Evolutionary conservation across 192 early-diverging fungal genomes (phyloP).

Genomic region (Coemansia sp.): DNA sequence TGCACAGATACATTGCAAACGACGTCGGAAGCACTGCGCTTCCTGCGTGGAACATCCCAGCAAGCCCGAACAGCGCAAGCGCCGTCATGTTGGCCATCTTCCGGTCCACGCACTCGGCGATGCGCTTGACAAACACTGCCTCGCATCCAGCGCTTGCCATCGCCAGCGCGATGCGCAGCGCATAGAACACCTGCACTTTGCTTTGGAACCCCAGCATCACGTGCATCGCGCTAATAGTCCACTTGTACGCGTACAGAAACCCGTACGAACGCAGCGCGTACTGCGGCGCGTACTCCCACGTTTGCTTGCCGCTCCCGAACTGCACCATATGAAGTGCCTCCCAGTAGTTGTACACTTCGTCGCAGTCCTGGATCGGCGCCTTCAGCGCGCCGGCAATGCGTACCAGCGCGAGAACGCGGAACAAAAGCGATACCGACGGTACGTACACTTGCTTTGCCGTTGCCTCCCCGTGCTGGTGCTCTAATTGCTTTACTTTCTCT

Average conservation of each 20-base stretch:
- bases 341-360: constrained; percentile 94
- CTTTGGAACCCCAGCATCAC: constrained; percentile 35
- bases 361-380: constrained; percentile 54
- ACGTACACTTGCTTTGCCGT: constrained; percentile 10
- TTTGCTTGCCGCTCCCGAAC: constrained; percentile 84
- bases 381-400: constrained; percentile 33
- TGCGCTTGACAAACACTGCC: constrained; percentile 66
- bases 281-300: constrained; percentile 96
- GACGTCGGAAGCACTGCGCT: constrained; percentile 86
- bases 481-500: not conserved
- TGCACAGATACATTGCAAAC: constrained; percentile 88
- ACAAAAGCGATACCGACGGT: constrained; percentile 23
- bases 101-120: constrained; percentile 64
- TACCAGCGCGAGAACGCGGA: constrained; percentile 27
- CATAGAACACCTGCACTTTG: constrained; percentile 72
- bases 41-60: constrained; percentile 87
- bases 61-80: constrained; percentile 64
- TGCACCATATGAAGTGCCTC: constrained; percentile 90
- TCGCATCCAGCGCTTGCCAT: constrained; percentile 70
- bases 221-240: constrained; percentile 50
- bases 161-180: constrained; percentile 65
- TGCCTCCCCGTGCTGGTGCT: constrained; percentile 1
- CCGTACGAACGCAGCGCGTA: constrained; percentile 88
- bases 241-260: constrained; percentile 68
- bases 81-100: constrained; percentile 69